These are phyloP conservation scores for Hyparrhenia diplandra DNA, from an alignment of 176 grass and related monocot genomes.

Conservation along the genomic window DNA sequence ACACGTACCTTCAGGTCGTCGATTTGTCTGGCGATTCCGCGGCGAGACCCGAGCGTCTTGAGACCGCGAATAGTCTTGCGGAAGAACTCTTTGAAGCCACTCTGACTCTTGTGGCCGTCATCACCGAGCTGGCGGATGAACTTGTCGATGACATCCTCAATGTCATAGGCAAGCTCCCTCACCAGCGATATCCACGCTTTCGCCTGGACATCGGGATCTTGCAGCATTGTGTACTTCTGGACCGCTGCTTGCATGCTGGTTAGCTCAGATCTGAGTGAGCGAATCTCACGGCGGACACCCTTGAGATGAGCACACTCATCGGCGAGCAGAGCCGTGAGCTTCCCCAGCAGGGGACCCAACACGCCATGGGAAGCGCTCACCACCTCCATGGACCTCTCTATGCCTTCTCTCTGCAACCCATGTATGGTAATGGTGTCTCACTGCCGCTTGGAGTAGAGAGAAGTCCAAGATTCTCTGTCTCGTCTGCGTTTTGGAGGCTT, in stretches of 20 bases:
- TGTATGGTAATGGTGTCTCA: too few species aligned
- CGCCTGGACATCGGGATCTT: background rate
- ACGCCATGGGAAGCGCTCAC: background rate
- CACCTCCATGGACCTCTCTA: background rate
- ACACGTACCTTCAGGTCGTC: background rate
- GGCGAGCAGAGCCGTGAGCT: background rate
- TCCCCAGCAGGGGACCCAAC: background rate
- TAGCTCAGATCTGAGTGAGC: background rate
- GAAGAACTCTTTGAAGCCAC: background rate
- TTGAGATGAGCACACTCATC: background rate
- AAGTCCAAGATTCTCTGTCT: too few species aligned
- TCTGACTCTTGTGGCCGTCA: fast-evolving
- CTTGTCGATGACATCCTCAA: background rate
- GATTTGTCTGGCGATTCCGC: background rate
- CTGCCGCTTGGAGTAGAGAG: too few species aligned
- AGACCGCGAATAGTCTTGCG: background rate
- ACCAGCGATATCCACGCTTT: conserved; percentile 1
- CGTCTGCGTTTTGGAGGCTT: too few species aligned
- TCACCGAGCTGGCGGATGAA: background rate
- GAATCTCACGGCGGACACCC: background rate
- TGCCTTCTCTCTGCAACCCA: too few species aligned
- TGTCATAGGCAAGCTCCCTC: conserved; percentile 9
- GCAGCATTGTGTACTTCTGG: background rate
- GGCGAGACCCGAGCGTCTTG: background rate
- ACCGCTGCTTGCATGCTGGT: background rate